phyloP scores from a whole-genome alignment of 257 asterid genomes.

The Prunella vulgaris region DNA sequence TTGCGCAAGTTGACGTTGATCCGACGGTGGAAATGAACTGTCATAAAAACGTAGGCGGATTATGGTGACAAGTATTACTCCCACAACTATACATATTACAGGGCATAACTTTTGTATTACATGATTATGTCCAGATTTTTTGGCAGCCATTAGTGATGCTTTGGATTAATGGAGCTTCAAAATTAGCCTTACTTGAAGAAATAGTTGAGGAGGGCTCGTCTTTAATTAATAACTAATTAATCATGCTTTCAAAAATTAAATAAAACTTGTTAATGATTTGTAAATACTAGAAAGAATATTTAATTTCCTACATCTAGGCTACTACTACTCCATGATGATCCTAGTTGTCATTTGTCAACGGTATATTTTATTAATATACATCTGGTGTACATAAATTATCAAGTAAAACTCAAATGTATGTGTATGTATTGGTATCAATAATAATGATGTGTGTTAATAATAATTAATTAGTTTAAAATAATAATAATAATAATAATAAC shows the following conservation, averaged over 20 bases:
- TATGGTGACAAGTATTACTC: slow-evolving; percentile 15
- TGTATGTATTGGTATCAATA: no score
- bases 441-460: no score
- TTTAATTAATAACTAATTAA: no score
- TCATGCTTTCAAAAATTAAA: no score
- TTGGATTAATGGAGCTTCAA: neutral
- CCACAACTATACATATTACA: neutral
- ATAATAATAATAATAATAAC: no score
- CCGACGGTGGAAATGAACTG: neutral
- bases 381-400: no score
- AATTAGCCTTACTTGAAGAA: neutral
- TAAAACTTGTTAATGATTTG: neutral
- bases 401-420: no score
- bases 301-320: neutral
- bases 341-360: neutral
- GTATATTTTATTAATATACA: no score
- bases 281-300: no score
- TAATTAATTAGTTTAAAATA: no score
- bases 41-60: slow-evolving; percentile 4
- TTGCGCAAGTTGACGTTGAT: neutral
- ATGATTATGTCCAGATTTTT: slow-evolving; percentile 5
- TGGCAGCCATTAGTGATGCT: neutral
- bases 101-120: neutral
- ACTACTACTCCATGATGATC: neutral
- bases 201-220: neutral